A percentile compares a stretch with the other conserved stretches of the same genome.
These are phyloP conservation scores for Tephrocybe sp. DNA, from an alignment of 768 basidiomycete genomes.

Conservation along the genomic window DNA sequence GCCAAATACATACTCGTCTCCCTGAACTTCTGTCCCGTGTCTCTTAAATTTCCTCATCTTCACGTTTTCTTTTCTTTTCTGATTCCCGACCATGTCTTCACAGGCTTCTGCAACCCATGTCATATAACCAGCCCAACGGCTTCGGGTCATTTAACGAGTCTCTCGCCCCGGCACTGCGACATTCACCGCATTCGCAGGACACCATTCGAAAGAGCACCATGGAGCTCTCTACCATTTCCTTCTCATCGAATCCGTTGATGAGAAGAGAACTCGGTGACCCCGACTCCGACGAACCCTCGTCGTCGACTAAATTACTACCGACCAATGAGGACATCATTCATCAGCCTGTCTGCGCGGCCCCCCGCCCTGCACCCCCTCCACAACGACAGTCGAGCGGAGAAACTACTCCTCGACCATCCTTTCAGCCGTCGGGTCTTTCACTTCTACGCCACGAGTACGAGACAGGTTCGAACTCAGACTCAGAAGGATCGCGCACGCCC, in stretches of 20 bases:
- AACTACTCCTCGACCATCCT: slow-evolving; percentile 15
- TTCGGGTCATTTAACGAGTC: slow-evolving; percentile 18
- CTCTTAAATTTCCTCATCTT: slow-evolving; percentile 8
- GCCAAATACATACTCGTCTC: background rate
- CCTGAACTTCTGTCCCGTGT: slow-evolving; percentile 19
- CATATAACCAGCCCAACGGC: slow-evolving; percentile 39
- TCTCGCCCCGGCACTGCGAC: slow-evolving; percentile 10
- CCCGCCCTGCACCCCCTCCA: slow-evolving; percentile 16
- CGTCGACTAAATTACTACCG: slow-evolving; percentile 9
- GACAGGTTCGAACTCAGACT: slow-evolving; percentile 1
- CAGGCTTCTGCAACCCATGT: slow-evolving; percentile 60
- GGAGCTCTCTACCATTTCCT: slow-evolving; percentile 57
- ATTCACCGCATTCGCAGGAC: slow-evolving; percentile 53
- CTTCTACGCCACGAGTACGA: slow-evolving; percentile 30
- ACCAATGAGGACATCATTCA: slow-evolving; percentile 12
- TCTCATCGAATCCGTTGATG: slow-evolving; percentile 26
- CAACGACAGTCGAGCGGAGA: slow-evolving; percentile 13
- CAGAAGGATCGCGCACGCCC: slow-evolving; percentile 17
- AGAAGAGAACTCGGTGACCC: slow-evolving; percentile 15
- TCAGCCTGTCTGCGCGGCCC: slow-evolving; percentile 13
- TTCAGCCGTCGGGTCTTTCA: slow-evolving; percentile 38
- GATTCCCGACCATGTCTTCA: slow-evolving; percentile 8
- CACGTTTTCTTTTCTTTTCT: slow-evolving; percentile 1
- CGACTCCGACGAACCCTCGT: slow-evolving; percentile 7
- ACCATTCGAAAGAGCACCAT: slow-evolving; percentile 69